Conservation (phyloP, 306 rosid species). For the Pachyrhizus erosus region DNA sequence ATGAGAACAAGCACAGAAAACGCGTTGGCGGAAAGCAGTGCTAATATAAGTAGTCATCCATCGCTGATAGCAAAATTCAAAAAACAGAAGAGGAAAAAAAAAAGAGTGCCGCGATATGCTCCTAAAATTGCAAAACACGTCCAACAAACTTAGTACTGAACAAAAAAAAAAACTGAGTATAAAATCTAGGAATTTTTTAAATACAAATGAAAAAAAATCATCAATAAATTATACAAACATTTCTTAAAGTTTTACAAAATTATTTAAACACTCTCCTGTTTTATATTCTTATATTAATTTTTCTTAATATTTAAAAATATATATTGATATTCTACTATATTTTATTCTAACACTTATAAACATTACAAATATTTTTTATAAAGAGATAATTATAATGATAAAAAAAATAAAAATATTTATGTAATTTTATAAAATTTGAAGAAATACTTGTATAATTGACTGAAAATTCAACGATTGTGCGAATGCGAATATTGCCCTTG, state of each 20-base stretch:
- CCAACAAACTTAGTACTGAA: background rate
- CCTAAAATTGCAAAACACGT: background rate
- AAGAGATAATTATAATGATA: too few species aligned
- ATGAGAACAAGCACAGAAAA: slow-evolving; percentile 25
- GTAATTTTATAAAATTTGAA: too few species aligned
- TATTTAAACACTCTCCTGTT: too few species aligned
- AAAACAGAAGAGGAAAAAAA: background rate
- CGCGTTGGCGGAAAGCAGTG: slow-evolving; percentile 36
- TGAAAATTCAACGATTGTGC: slow-evolving; percentile 36
- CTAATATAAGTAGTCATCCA: background rate
- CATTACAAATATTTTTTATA: too few species aligned
- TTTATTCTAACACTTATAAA: too few species aligned
- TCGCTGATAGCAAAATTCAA: background rate
- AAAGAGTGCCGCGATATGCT: background rate
- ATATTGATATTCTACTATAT: too few species aligned
- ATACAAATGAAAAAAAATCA: slow-evolving; percentile 31
- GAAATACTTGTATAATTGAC: too few species aligned
- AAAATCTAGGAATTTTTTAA: slow-evolving; percentile 22
- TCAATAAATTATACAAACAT: too few species aligned
- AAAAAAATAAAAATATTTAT: too few species aligned
- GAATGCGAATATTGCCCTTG: slow-evolving; percentile 36
- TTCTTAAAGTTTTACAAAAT: too few species aligned
- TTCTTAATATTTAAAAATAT: too few species aligned
- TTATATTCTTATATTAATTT: too few species aligned
- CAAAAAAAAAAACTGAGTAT: background rate